Evolutionary conservation across 257 asterid species (phyloP).

Genomic region (Anisodus acutangulus): DNA sequence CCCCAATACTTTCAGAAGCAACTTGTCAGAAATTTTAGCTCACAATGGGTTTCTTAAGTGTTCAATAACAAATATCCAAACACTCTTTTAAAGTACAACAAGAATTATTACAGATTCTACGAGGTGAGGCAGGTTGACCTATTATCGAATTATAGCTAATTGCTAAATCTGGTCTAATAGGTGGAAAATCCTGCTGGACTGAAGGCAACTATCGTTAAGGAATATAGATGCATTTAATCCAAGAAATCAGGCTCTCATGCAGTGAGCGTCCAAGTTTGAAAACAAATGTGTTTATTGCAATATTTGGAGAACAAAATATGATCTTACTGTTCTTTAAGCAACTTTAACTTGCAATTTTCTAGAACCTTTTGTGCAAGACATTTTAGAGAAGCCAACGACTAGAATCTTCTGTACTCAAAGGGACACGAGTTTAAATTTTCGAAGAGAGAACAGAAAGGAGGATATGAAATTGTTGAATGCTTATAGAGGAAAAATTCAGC

Average conservation of each 20-base stretch:
- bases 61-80: background rate
- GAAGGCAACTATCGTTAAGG: background rate
- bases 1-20: background rate
- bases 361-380: background rate
- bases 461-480: background rate
- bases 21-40: no score
- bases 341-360: background rate
- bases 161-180: background rate
- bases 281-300: background rate
- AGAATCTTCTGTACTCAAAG: background rate
- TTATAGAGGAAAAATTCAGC: background rate
- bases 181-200: background rate
- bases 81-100: background rate
- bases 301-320: background rate
- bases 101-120: background rate
- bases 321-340: background rate
- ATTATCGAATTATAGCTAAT: background rate
- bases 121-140: background rate
- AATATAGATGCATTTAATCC: conserved; percentile 5
- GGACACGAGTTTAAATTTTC: background rate
- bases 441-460: background rate
- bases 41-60: background rate
- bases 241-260: background rate
- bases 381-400: background rate
- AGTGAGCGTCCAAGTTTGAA: background rate